Evolutionary conservation across 1,139 yeast species (phyloP).

Genomic region (Candida sanyaensis): DNA sequence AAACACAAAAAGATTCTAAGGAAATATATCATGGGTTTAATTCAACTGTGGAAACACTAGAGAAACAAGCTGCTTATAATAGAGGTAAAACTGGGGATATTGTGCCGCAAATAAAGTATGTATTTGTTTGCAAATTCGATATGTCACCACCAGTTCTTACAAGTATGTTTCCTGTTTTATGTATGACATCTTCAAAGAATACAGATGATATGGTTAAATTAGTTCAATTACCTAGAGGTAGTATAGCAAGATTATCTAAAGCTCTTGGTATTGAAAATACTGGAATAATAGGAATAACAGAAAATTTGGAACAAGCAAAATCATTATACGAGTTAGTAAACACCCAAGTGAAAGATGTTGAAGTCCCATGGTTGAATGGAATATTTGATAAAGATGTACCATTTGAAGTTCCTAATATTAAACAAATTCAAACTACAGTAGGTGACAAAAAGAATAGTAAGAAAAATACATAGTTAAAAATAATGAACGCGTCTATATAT

Average conservation of each 20-base stretch:
- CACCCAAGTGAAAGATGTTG: slow-evolving; percentile 33
- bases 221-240: slow-evolving; percentile 54
- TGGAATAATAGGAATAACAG: slow-evolving; percentile 31
- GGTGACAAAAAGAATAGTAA: slow-evolving; percentile 26
- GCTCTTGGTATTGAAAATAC: slow-evolving; percentile 28
- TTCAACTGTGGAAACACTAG: slow-evolving; percentile 50
- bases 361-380: slow-evolving; percentile 48
- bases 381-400: slow-evolving; percentile 21
- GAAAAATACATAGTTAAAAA: slow-evolving; percentile 8
- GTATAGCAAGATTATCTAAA: slow-evolving; percentile 36
- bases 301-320: slow-evolving; percentile 23
- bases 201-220: slow-evolving; percentile 40
- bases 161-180: slow-evolving; percentile 54
- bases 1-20: slow-evolving; percentile 22
- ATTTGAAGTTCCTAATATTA: slow-evolving; percentile 36
- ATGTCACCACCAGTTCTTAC: slow-evolving; percentile 49
- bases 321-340: slow-evolving; percentile 35
- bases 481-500: not conserved
- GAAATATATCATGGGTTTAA: slow-evolving; percentile 54
- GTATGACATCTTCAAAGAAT: slow-evolving; percentile 44
- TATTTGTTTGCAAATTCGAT: slow-evolving; percentile 59
- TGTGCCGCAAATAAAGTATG: slow-evolving; percentile 28
- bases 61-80: slow-evolving; percentile 40
- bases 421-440: slow-evolving; percentile 41
- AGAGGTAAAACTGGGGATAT: slow-evolving; percentile 15